A percentile compares a stretch with the other conserved stretches of the same genome.
These are phyloP conservation scores for Nakataea oryzae DNA, from an alignment of 2,329 filamentous ascomycete genomes.

Conservation along the genomic window DNA sequence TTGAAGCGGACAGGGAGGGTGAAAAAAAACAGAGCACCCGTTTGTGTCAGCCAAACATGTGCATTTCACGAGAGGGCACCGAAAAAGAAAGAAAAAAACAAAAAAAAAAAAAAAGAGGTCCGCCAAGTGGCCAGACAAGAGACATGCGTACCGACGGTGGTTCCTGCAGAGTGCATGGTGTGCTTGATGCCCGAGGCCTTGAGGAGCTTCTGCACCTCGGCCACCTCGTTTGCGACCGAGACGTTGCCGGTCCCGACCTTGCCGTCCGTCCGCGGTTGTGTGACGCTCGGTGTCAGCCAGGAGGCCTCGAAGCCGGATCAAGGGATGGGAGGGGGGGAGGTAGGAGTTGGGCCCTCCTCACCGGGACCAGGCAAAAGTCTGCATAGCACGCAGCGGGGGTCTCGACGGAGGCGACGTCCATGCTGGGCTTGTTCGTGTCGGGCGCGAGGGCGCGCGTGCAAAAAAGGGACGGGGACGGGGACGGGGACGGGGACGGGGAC, in stretches of 20 bases:
- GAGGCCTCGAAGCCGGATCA: too few species aligned
- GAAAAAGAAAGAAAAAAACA: neutral
- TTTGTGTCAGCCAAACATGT: constrained; percentile 2
- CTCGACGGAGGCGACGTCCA: constrained; percentile 36
- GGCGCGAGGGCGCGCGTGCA: neutral
- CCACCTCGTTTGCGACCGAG: constrained; percentile 75
- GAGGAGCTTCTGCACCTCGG: constrained; percentile 77
- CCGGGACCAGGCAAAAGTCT: constrained; percentile 86
- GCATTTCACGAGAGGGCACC: neutral
- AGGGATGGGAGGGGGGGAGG: neutral
- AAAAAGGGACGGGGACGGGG: too few species aligned
- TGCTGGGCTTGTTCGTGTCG: neutral
- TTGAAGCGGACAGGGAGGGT: too few species aligned
- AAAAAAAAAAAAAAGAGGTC: constrained; percentile 9
- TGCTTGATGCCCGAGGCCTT: constrained; percentile 72
- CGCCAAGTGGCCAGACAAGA: neutral
- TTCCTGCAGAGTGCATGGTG: constrained; percentile 88
- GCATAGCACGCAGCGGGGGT: constrained; percentile 72
- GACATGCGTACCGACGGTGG: constrained; percentile 63
- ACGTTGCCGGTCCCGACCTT: constrained; percentile 70
- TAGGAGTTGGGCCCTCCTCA: constrained; percentile 24
- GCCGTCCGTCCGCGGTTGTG: neutral
- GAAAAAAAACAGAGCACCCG: neutral
- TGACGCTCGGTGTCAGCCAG: too few species aligned
- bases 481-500: too few species aligned